Percentiles rank a stretch among this genome's conserved stretches.
phyloP scores from a whole-genome alignment of 352 stramenopile species.

The Phytopythium delawarense region DNA sequence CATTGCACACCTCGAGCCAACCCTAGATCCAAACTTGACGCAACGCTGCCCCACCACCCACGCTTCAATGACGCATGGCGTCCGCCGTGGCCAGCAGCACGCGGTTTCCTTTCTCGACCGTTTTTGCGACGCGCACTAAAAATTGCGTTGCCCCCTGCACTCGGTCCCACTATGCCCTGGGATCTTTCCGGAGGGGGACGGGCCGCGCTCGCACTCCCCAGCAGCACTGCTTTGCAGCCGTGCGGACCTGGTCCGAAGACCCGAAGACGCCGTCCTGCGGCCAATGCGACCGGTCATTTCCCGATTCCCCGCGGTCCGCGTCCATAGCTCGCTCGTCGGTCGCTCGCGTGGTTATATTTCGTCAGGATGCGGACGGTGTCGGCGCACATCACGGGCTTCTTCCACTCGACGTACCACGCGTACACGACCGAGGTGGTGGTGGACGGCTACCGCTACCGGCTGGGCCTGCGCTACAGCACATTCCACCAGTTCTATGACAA shows the following conservation, averaged over 20 bases:
- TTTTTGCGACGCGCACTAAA: neutral
- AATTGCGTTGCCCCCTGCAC: neutral
- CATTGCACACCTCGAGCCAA: too few species aligned
- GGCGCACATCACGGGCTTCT: slow-evolving; percentile 47
- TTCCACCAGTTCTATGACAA: slow-evolving; percentile 57
- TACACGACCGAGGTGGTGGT: slow-evolving; percentile 56
- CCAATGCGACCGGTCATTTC: neutral
- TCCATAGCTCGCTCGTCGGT: neutral
- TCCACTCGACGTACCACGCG: slow-evolving; percentile 35
- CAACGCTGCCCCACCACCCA: neutral
- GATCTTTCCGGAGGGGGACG: neutral
- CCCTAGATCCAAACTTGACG: neutral
- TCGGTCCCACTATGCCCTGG: neutral
- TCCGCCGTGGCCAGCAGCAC: neutral
- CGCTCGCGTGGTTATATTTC: neutral
- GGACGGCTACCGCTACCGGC: slow-evolving; percentile 32
- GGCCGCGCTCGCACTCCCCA: neutral
- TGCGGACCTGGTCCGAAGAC: neutral
- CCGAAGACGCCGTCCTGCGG: neutral
- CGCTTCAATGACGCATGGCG: neutral
- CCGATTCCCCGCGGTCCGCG: neutral
- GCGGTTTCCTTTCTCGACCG: neutral
- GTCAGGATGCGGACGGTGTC: neutral
- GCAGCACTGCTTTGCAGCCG: neutral
- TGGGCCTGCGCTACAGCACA: slow-evolving; percentile 65